Evolutionary conservation across 2,329 filamentous ascomycete species (phyloP).

Genomic region (Phialocephala sp.): DNA sequence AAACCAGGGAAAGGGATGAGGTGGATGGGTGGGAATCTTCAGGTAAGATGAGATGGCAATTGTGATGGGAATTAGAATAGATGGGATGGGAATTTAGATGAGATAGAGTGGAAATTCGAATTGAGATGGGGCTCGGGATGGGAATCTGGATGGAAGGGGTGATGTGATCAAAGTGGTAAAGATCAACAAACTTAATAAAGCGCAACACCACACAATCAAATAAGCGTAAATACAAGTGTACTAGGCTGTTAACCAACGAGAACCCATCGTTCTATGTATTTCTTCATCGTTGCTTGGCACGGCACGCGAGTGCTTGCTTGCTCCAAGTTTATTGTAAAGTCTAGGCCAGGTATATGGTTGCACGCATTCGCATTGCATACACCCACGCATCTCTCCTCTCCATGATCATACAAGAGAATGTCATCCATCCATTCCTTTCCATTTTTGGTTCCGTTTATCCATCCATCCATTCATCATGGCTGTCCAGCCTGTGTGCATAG

Average conservation of each 20-base stretch:
- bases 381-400: not conserved
- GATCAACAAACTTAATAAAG: too few species aligned
- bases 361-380: not conserved
- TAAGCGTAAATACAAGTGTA: too few species aligned
- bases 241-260: not conserved
- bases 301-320: not conserved
- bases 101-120: too few species aligned
- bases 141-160: too few species aligned
- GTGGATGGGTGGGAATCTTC: too few species aligned
- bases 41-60: too few species aligned
- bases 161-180: too few species aligned
- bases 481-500: not conserved
- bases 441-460: not conserved
- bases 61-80: too few species aligned
- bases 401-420: constrained; percentile 9
- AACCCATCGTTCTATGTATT: not conserved
- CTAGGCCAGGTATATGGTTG: not conserved
- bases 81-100: too few species aligned
- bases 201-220: not conserved
- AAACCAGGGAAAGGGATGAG: too few species aligned
- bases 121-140: too few species aligned
- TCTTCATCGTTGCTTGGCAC: not conserved
- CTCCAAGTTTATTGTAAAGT: not conserved
- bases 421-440: not conserved
- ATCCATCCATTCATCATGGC: not conserved